Conservation (phyloP, 139 green algal genomes). For the Chlorella sp. region DNA sequence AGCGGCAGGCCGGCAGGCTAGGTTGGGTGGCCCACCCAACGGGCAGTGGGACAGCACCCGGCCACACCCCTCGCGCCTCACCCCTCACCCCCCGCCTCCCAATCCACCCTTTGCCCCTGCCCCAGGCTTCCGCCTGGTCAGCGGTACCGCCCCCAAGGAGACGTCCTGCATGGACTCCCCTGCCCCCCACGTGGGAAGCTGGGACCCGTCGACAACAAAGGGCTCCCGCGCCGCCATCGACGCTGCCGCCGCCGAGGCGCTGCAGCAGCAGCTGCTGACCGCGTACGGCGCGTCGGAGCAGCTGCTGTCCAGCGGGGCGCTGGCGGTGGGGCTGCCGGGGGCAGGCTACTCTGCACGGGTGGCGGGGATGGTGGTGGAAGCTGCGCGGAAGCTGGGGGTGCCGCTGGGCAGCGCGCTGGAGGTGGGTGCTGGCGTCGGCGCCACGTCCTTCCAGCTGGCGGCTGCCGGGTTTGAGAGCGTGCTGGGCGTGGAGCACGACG, state of each 20-base stretch:
- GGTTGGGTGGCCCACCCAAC: no score
- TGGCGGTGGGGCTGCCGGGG: constrained; percentile 10
- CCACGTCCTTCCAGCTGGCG: constrained; percentile 66
- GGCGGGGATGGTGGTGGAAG: not conserved
- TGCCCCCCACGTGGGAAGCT: constrained; percentile 64
- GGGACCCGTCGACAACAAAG: constrained; percentile 65
- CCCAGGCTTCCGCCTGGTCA: constrained; percentile 45
- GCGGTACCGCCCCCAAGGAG: constrained; percentile 52
- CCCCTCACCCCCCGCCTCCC: constrained; percentile 5
- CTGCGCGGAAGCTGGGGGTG: constrained; percentile 1
- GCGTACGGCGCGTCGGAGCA: constrained; percentile 32
- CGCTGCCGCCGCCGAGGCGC: constrained; percentile 55
- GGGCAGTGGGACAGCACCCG: no score
- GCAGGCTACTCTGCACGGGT: not conserved
- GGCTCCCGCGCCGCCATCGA: constrained; percentile 38
- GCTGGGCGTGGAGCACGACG: constrained; percentile 66
- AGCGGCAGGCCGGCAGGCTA: not conserved
- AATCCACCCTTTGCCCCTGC: not conserved
- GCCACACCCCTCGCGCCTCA: constrained; percentile 25
- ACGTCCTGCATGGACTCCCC: constrained; percentile 77
- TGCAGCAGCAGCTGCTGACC: constrained; percentile 51
- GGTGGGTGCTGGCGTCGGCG: constrained; percentile 74
- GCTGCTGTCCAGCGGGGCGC: constrained; percentile 15
- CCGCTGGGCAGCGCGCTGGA: constrained; percentile 58
- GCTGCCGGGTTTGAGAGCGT: constrained; percentile 55